Base-by-base conservation (phyloP, 768 basidiomycete genomes). In the Boletus rubroflammeus region DNA sequence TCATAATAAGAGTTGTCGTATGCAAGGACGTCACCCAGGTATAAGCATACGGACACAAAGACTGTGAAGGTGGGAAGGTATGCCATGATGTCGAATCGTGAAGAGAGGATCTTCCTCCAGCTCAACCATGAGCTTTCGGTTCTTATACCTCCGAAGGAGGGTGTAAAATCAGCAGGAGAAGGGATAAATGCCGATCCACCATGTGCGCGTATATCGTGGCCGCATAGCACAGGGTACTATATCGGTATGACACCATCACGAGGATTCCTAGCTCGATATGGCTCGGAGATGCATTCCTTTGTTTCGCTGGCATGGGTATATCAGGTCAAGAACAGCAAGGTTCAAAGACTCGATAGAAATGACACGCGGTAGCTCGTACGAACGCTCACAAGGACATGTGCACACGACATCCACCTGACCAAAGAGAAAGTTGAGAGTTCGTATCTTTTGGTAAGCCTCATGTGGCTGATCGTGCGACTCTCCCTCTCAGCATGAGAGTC, bases 1-100 rank as follows among this genome's bases (percentile, higher is more conserved):
- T 88, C 85, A 64, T 75, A 82, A 47, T 83, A 75, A 56, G 73
- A 73, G 60, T 77, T 78, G 68, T 84, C 81, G 62, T 82, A 85
- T 21, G 79, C 81, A 48, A 57, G 31, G 9, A 63, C 68, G n/a
- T 52, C 43, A 23, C 56, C 55, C 21, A 63, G 32, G 55, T 54
- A 55, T 7, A 56, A 25, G 41, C 51, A 53, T n/a, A 28, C 31
- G 19, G 38, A 47, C 28, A 49, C 17, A 34, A 56, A 48, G 35
- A 53, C 34, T 10, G 39, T 26, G n/a, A 61, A 15, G 25, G 28
- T 8, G 15, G 43, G 11, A 14, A 57, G 28, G 39, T 52, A 47
- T 35, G 45, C 44, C 63, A 69, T 64, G 42, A 28, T 47, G 28
- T 14, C 25, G 17, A 50, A 23, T 14, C 29, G 31, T 31, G 43